Evolutionary conservation across 78 protist genomes (phyloP).

Genomic region (Guillardia theta): DNA sequence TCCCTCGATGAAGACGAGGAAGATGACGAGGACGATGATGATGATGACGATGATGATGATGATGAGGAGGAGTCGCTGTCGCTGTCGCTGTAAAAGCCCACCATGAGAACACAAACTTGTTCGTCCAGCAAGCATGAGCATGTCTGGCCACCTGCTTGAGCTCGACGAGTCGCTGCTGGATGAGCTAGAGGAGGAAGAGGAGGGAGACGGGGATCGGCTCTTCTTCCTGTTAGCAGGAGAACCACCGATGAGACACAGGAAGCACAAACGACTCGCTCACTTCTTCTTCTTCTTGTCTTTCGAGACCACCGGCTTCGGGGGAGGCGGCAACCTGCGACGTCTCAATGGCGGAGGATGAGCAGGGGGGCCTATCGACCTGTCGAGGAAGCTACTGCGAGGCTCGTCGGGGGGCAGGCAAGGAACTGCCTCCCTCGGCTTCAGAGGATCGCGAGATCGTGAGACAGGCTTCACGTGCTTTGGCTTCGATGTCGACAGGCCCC

Average conservation of each 20-base stretch:
- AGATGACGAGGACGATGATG: too few species aligned
- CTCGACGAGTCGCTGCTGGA: background rate
- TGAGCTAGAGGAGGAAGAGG: background rate
- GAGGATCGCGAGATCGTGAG: too few species aligned
- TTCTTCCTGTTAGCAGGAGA: background rate
- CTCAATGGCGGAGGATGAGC: background rate
- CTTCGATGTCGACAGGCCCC: too few species aligned
- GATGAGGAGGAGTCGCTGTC: background rate
- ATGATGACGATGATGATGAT: too few species aligned
- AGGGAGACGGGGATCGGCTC: background rate
- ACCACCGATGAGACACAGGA: background rate
- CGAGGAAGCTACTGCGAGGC: background rate
- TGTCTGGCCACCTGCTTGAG: background rate
- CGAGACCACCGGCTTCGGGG: background rate
- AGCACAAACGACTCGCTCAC: too few species aligned
- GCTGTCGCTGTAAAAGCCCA: background rate
- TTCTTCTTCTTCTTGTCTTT: too few species aligned
- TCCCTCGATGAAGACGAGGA: too few species aligned
- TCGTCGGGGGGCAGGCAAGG: background rate
- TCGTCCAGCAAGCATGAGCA: background rate
- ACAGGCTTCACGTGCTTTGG: too few species aligned
- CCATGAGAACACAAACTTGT: background rate
- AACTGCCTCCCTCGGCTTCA: background rate
- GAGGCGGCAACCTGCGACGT: background rate
- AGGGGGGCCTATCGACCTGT: background rate